A percentile compares a stretch with the other conserved stretches of the same genome.
phyloP scores from a whole-genome alignment of 139 green algal genomes.

The Deuterostichococcus epilithicus region DNA sequence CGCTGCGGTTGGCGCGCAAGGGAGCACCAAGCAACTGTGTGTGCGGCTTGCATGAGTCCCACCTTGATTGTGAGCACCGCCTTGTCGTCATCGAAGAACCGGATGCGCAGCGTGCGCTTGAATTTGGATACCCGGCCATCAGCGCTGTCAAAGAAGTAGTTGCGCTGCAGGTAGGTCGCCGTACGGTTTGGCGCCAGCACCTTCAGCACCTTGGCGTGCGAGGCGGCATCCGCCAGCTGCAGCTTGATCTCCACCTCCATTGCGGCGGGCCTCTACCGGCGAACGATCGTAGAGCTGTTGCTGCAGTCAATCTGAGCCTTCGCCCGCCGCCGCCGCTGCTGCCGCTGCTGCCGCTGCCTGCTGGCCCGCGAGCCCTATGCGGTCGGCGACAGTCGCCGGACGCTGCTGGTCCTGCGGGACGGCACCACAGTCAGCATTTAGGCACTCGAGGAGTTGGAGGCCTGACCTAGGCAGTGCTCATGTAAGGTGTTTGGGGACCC shows the following conservation, averaged over 20 bases:
- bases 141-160: not conserved
- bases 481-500: too few relatives aligned
- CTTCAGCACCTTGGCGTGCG: not conserved
- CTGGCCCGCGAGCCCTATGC: not conserved
- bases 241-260: not conserved
- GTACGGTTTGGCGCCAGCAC: not conserved
- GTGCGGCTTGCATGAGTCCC: too few relatives aligned
- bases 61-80: not conserved
- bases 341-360: not conserved
- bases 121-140: not conserved
- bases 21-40: too few relatives aligned
- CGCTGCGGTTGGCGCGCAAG: too few relatives aligned
- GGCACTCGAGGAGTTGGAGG: too few relatives aligned
- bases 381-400: not conserved
- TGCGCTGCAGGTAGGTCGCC: not conserved
- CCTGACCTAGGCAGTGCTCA: too few relatives aligned
- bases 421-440: too few relatives aligned
- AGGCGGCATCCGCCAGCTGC: not conserved
- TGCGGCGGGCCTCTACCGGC: too few relatives aligned
- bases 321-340: too few relatives aligned
- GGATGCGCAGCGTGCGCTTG: not conserved
- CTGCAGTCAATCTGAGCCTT: too few relatives aligned
- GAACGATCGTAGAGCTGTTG: too few relatives aligned
- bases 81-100: not conserved
- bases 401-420: not conserved